A percentile compares a stretch with the other conserved stretches of the same genome.
Conservation (phyloP, 2,329 filamentous ascomycete species). For the Peltaster fructicola region DNA sequence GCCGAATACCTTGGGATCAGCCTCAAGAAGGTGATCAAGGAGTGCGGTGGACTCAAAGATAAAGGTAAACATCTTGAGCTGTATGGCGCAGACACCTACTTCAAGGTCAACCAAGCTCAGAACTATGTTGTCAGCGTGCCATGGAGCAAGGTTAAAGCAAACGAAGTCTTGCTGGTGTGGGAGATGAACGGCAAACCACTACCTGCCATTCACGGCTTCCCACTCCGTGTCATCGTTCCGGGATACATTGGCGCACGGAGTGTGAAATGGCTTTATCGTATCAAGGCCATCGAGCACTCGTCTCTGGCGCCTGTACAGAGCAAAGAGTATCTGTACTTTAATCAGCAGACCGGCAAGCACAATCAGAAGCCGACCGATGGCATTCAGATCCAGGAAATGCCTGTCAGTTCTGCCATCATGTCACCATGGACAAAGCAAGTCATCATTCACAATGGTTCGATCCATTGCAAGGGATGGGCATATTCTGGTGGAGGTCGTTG, state of each 20-base stretch:
- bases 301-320: constrained; percentile 38
- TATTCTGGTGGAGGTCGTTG: constrained; percentile 49
- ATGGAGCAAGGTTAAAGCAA: constrained; percentile 42
- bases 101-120: constrained; percentile 38
- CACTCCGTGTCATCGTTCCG: constrained; percentile 43
- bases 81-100: constrained; percentile 44
- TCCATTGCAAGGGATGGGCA: constrained; percentile 38
- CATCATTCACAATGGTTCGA: constrained; percentile 32
- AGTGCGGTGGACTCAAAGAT: constrained; percentile 35
- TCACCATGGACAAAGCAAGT: constrained; percentile 35
- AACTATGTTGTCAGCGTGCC: constrained; percentile 48
- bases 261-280: constrained; percentile 44
- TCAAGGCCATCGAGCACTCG: constrained; percentile 37
- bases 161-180: constrained; percentile 51
- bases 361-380: constrained; percentile 35
- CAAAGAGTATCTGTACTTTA: constrained; percentile 43
- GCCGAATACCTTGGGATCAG: constrained; percentile 41
- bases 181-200: constrained; percentile 52
- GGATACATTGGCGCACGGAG: constrained; percentile 48
- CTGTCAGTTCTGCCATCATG: constrained; percentile 49
- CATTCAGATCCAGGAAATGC: constrained; percentile 49
- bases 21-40: constrained; percentile 44
- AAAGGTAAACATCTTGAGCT: constrained; percentile 40
- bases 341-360: constrained; percentile 43
- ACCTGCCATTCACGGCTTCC: constrained; percentile 48